A percentile compares a stretch with the other conserved stretches of the same genome.
These are phyloP conservation scores for Puccinia horiana DNA, from an alignment of 1,284 basidiomycete species.

Conservation along the genomic window DNA sequence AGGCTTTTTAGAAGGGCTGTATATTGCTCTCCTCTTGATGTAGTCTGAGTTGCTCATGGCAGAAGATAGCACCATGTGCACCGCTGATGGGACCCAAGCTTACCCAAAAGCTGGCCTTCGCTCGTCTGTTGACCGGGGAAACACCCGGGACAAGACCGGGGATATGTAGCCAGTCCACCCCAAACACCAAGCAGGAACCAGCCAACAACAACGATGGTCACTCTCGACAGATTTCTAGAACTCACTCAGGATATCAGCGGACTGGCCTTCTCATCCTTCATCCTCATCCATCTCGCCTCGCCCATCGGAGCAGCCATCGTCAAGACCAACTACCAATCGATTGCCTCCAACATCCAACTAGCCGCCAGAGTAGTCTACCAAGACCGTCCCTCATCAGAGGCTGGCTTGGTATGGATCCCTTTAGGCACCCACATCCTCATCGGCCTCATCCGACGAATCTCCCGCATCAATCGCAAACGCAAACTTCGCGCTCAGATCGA, in stretches of 20 bases:
- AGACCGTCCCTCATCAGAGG: conserved; percentile 12
- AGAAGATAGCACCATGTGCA: too few species aligned
- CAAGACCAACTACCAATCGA: too few species aligned
- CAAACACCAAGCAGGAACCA: background rate
- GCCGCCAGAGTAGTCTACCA: conserved; percentile 21
- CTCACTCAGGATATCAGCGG: conserved; percentile 21
- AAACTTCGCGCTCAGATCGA: conserved; percentile 26
- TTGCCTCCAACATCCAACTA: conserved; percentile 34
- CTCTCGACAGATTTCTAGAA: conserved; percentile 17
- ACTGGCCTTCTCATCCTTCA: conserved; percentile 27
- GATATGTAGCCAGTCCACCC: too few species aligned
- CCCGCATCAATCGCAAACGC: conserved; percentile 24
- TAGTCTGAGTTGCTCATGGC: too few species aligned
- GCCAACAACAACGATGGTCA: background rate
- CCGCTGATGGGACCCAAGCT: too few species aligned
- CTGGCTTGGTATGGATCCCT: conserved; percentile 24
- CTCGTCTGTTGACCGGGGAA: too few species aligned
- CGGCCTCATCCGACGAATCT: conserved; percentile 10
- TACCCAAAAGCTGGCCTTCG: too few species aligned
- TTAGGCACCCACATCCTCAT: conserved; percentile 30
- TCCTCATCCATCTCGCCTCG: conserved; percentile 32
- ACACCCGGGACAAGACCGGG: too few species aligned
- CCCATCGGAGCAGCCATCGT: conserved; percentile 14
- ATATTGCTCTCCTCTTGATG: too few species aligned
- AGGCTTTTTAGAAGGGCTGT: too few species aligned